Base-by-base conservation (phyloP, 2,329 filamentous ascomycete genomes). In the Penicillium olsonii region DNA sequence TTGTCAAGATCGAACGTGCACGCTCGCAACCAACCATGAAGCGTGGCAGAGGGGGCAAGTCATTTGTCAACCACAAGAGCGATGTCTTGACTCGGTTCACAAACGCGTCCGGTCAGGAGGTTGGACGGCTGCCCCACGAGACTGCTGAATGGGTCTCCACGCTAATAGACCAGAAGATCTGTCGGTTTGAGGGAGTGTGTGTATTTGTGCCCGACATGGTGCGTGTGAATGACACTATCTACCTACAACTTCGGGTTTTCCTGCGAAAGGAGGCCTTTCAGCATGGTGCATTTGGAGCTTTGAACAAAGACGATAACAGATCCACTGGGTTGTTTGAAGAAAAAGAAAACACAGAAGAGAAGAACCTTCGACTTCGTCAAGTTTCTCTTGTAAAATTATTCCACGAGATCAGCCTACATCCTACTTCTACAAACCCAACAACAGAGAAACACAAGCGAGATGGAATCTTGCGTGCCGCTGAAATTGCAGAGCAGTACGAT, bases 21-120 rank as follows among this genome's bases (percentile, higher is more conserved):
- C 92, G 87, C 68, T 84, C 87, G 20, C 85, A 87, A 53, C 79
- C 81, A 11, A 78, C 82, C 74, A 55, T 56, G 51, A 78, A 63
- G 71, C 66, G 48, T 62, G 75, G 60, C 76, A 78, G 70, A 66
- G 71, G 63, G 54, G 74, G 72, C 54, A 78, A 70, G 58, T 56
- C 68, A 40, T 65, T 68, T 48, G 63, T 74, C 0, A 82, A 84
- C 31, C 84, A 84, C 61, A 84, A 88, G 40, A 81, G 85, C 17
- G 94, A 99, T 73, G 84, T 96, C 5, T 82, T 99, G 52, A 95
- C 97, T 20, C 85, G 94, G 1, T 97, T 99, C 64, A 95, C 88
- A 0, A 95, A 90, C 62, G 70, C 78, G 9, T 80, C 75, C 43
- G 92, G 92, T 0, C 84, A 86, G 46, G 94, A 99, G 68, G 81